Evolutionary conservation across 1,284 basidiomycete genomes (phyloP).

Genomic region (Anthracocystis setariae): DNA sequence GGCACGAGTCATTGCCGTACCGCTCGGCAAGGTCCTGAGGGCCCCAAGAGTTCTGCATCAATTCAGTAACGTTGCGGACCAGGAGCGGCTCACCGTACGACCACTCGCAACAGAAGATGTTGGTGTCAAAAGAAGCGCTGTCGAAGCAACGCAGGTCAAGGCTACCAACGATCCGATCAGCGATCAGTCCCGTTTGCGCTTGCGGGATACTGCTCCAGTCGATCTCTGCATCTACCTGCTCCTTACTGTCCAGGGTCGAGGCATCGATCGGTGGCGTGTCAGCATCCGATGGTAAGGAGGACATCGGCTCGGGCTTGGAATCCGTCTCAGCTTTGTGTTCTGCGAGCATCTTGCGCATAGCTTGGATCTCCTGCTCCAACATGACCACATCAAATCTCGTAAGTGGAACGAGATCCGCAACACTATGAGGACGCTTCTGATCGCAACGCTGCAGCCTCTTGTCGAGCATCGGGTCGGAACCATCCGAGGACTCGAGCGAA

Average conservation of each 20-base stretch:
- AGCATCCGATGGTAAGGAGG: too few species aligned
- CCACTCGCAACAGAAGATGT: conserved; percentile 39
- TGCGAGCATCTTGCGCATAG: conserved; percentile 69
- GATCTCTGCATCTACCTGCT: conserved; percentile 8
- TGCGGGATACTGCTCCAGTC: conserved; percentile 14
- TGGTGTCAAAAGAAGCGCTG: conserved; percentile 11
- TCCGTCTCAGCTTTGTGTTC: neutral
- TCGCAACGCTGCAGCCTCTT: conserved; percentile 43
- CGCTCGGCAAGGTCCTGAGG: conserved; percentile 77
- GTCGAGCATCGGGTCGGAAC: conserved; percentile 8
- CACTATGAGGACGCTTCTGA: conserved; percentile 37
- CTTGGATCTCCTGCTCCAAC: conserved; percentile 77
- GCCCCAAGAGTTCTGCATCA: conserved; percentile 73
- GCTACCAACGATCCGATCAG: conserved; percentile 28
- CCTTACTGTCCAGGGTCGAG: neutral
- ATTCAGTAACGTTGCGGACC: conserved; percentile 37
- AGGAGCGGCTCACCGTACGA: conserved; percentile 52
- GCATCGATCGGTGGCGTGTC: too few species aligned
- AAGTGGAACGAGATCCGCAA: conserved; percentile 78
- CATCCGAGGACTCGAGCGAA: conserved; percentile 70
- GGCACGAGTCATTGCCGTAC: conserved; percentile 76
- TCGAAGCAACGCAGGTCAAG: conserved; percentile 24
- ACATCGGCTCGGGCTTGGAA: neutral
- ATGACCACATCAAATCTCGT: conserved; percentile 75
- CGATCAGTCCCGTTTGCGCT: conserved; percentile 21